Percentiles rank a stretch among this genome's conserved stretches.
Evolutionary conservation across 1,284 basidiomycete genomes (phyloP).

Genomic region (Apiotrichum mycotoxinovorans): DNA sequence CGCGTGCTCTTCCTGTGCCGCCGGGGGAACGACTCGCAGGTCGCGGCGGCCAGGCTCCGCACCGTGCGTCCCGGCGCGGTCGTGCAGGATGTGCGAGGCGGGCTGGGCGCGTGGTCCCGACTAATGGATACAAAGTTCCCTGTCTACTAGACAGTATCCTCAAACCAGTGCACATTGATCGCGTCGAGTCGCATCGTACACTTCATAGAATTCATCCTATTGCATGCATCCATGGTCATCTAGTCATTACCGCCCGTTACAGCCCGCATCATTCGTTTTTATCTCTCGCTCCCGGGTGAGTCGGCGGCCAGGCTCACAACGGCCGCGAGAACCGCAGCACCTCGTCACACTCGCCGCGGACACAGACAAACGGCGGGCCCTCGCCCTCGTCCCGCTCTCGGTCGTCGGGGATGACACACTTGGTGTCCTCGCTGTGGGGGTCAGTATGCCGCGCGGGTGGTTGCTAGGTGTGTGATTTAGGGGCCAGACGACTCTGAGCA

Average conservation of each 20-base stretch:
- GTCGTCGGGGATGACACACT: constrained; percentile 43
- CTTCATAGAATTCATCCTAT: no score
- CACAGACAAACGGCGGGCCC: constrained; percentile 46
- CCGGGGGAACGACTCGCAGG: constrained; percentile 87
- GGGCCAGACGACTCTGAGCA: no score
- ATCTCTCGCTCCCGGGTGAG: background rate
- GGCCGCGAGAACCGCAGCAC: constrained; percentile 27
- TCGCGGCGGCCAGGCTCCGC: constrained; percentile 68
- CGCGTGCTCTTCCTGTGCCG: constrained; percentile 70
- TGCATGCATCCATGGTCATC: no score
- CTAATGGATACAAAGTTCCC: constrained; percentile 72
- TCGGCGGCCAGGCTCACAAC: constrained; percentile 21
- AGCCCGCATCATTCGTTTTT: background rate
- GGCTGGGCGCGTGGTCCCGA: constrained; percentile 69
- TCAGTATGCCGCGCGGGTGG: background rate
- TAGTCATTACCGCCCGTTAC: no score
- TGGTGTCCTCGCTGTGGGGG: constrained; percentile 40
- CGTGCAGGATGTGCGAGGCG: constrained; percentile 71
- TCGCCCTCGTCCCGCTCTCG: constrained; percentile 44
- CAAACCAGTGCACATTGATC: no score
- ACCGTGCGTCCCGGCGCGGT: constrained; percentile 29
- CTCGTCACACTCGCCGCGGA: constrained; percentile 33
- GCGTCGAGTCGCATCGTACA: no score
- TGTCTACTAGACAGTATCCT: constrained; percentile 58
- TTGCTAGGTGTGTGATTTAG: no score